Base-by-base conservation (phyloP, 2,329 filamentous ascomycete species). In the Diplocarpon rosae region DNA sequence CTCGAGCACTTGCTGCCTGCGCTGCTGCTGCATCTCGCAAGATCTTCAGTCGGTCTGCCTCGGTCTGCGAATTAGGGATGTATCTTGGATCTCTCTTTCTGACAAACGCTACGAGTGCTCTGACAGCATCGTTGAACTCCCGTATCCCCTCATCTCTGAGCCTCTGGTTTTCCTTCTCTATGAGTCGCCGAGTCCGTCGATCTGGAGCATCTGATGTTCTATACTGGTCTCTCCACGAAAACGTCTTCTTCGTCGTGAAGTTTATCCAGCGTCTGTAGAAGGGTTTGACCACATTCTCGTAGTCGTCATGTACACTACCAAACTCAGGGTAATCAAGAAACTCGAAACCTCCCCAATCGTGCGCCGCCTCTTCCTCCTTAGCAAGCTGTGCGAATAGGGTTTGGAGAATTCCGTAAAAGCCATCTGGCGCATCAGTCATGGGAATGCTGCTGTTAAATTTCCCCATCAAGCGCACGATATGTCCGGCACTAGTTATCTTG, bases 161-260 rank as follows among this genome's bases (percentile, higher is more conserved):
- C 52, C 83, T 84, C 55, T 80, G 85, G 63, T 98, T 98, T 62
- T 95, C 90, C 64, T 95, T 95, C 61, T 96, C 92, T 80, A 96
- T 94, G 32, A 86, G 59, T 28, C 92, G 77, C 41, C 90, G 79
- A 13, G 86, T 72, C 31, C 83, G 77, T 40, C 92, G 79, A 64
- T 98, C 90, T 1, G 88, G 87, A 1, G 88, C 90, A 56, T 95
- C 88, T 0, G 83, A 82, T 15, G 88, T 72, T 39, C 83, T 75
- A 65, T 93, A 92, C 49, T 78, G 74, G 61, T 98, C 89, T 61
- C 82, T 85, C 90, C 92, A 98, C 1, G 83, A 72, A 61, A 94
- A 98, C 0, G 76, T 78, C 62, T 96, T 96, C 35, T 69, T 75
- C 0, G 92, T 96, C 1, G 80, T 73, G 63, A 96, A 98, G 28